Conservation (phyloP, 345 rosid genomes). For the Anastatica hierochuntica region DNA sequence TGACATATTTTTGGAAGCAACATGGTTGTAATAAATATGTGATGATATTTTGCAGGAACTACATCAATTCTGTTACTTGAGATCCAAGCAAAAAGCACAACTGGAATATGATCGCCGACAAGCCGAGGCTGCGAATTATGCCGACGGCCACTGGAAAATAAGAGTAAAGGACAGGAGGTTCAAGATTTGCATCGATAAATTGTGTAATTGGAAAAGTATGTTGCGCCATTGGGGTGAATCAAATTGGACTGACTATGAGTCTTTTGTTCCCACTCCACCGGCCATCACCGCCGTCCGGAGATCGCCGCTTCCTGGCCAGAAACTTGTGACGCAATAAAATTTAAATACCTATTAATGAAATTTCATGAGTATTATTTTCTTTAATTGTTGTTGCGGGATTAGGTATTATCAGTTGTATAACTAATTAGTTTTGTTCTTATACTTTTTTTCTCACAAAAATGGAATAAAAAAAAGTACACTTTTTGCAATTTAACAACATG, state of each 20-base stretch:
- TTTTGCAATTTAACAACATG: too few relatives aligned
- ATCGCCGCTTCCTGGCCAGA: conserved; percentile 8
- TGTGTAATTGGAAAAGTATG: conserved; percentile 91
- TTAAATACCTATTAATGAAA: background rate
- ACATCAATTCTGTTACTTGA: conserved; percentile 67
- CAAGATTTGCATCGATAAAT: conserved; percentile 61
- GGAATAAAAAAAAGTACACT: too few relatives aligned
- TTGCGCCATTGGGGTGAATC: conserved; percentile 89
- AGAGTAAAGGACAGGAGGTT: conserved; percentile 49
- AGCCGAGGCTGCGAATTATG: conserved; percentile 65
- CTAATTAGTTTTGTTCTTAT: background rate
- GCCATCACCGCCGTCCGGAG: conserved; percentile 31
- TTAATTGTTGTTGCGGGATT: background rate
- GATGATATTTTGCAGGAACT: conserved; percentile 23
- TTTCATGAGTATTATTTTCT: background rate
- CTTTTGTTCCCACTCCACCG: conserved; percentile 61
- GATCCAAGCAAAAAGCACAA: conserved; percentile 89
- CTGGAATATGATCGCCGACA: conserved; percentile 69
- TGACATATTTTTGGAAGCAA: too few relatives aligned
- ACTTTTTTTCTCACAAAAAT: background rate
- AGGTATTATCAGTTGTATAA: conserved; percentile 6
- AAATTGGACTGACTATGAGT: conserved; percentile 58
- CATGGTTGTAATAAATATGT: too few relatives aligned
- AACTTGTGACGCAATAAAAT: background rate
- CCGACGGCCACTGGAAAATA: conserved; percentile 66